phyloP scores from a whole-genome alignment of 2,329 filamentous ascomycete genomes.

The Sporothrix dimorphospora region DNA sequence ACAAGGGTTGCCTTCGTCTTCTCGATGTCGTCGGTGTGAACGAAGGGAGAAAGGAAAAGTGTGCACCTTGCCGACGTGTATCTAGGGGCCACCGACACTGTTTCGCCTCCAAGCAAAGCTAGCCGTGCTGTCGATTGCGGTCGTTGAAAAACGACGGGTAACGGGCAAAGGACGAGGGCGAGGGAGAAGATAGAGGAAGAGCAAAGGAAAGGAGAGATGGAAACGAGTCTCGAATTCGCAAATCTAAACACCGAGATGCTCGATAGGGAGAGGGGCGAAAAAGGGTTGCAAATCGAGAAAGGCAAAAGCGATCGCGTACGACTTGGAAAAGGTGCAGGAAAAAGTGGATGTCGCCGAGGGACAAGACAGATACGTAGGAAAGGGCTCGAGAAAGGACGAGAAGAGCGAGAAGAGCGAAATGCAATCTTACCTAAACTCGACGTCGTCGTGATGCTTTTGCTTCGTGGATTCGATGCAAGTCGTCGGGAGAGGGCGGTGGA shows the following conservation, averaged over 20 bases:
- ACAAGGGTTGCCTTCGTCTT: not conserved
- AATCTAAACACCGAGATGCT: not conserved
- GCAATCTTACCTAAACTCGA: constrained; percentile 22
- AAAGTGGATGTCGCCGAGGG: constrained; percentile 11
- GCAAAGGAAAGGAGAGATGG: not conserved
- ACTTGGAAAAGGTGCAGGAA: constrained; percentile 11
- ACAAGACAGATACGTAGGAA: not conserved
- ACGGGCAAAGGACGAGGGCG: not conserved
- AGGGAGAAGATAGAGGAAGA: not conserved
- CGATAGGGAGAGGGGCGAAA: not conserved
- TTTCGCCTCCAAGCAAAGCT: not conserved
- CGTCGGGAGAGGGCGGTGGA: not conserved
- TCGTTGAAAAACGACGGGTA: not conserved
- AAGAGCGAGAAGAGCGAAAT: constrained; percentile 1
- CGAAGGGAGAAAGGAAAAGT: not conserved
- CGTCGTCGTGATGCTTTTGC: constrained; percentile 17
- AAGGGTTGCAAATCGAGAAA: not conserved
- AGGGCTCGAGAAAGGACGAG: not conserved
- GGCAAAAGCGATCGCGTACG: not conserved
- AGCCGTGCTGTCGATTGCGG: not conserved
- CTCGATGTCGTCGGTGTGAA: not conserved
- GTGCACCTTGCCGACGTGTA: constrained; percentile 6
- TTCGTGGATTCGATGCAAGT: constrained; percentile 17
- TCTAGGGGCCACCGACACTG: not conserved
- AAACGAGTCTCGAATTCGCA: not conserved